Conservation (phyloP, 2,329 filamentous ascomycete species). For the Teratosphaeria epicoccoides region DNA sequence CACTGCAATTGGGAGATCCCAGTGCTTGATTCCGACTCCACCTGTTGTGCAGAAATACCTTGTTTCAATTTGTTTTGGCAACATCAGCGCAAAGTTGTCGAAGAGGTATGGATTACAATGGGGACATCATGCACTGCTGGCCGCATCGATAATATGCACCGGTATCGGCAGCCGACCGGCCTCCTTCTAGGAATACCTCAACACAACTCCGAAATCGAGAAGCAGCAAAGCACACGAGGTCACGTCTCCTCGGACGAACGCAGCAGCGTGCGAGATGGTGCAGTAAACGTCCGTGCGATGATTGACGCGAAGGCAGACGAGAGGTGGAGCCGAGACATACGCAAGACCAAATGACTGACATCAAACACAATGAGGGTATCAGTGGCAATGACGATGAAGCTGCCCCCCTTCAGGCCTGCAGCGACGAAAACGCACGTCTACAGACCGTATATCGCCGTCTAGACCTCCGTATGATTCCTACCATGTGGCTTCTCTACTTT, state of each 20-base stretch:
- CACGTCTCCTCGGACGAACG: neutral
- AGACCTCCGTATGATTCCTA: conserved; percentile 33
- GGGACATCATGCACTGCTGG: too few relatives aligned
- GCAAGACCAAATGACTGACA: neutral
- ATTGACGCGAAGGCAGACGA: neutral
- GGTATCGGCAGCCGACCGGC: neutral
- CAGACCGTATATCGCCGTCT: conserved; percentile 17
- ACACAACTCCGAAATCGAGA: too few relatives aligned
- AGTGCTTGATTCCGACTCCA: too few relatives aligned
- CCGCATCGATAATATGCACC: too few relatives aligned
- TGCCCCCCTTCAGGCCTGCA: neutral
- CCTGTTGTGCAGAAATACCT: too few relatives aligned
- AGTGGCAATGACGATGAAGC: neutral
- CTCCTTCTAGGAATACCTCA: neutral
- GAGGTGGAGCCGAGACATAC: neutral
- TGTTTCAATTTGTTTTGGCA: too few relatives aligned
- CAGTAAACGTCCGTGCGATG: too few relatives aligned
- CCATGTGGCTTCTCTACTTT: conserved; percentile 87
- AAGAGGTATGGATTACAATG: neutral
- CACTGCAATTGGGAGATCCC: too few relatives aligned
- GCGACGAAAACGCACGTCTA: conserved; percentile 4
- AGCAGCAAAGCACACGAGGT: too few relatives aligned
- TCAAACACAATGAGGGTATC: neutral
- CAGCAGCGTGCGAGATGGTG: neutral
- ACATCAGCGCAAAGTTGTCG: neutral